Conservation (phyloP, 2,329 filamentous ascomycete species). For the Grosmannia serpens region DNA sequence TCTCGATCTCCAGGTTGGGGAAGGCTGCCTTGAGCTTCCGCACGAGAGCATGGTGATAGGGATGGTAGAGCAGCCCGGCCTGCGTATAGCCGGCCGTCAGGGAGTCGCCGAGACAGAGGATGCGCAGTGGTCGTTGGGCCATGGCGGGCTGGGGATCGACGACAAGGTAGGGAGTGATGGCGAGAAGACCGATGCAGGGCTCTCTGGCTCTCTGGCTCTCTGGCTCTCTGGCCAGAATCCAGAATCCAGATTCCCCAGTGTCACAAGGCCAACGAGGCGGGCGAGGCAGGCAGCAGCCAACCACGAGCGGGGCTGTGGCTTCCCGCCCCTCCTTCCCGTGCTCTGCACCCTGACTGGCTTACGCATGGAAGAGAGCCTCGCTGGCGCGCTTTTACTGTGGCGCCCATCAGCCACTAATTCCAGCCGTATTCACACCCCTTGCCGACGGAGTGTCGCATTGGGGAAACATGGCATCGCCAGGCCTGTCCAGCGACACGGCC, state of each 20-base stretch:
- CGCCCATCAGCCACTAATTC: not conserved
- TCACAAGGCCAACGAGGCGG: not conserved
- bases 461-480: not conserved
- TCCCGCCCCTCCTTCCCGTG: not conserved
- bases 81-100: conserved; percentile 45
- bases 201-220: not conserved
- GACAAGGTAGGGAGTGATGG: not conserved
- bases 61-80: conserved; percentile 31
- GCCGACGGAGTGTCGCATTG: not conserved
- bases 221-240: too few relatives aligned
- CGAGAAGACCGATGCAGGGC: not conserved
- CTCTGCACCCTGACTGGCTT: not conserved
- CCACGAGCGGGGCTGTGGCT: not conserved
- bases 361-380: not conserved
- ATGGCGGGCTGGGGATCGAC: not conserved
- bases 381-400: not conserved
- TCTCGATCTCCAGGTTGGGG: conserved; percentile 18
- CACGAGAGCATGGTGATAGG: conserved; percentile 39
- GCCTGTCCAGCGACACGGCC: not conserved
- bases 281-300: not conserved
- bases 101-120: conserved; percentile 56
- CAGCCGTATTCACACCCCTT: too few relatives aligned
- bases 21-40: conserved; percentile 33
- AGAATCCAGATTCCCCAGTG: not conserved
- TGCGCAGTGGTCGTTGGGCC: conserved; percentile 27